These are phyloP conservation scores for Xylaria sp. DNA, from an alignment of 2,329 filamentous ascomycete species.

Conservation along the genomic window DNA sequence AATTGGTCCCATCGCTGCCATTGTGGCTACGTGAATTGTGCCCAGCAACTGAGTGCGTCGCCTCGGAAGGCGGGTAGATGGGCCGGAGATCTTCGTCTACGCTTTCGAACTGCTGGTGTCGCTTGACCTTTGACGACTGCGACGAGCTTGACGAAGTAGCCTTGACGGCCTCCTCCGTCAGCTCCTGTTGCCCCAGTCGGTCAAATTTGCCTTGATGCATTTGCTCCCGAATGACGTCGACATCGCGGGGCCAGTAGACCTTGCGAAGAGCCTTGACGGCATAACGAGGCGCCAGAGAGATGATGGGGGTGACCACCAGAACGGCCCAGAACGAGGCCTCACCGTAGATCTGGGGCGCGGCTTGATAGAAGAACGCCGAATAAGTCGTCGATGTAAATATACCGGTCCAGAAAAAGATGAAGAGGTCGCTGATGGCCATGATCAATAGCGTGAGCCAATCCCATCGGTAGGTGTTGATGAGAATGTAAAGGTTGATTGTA, in stretches of 20 bases:
- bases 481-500: constrained; percentile 89
- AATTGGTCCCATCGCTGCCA: constrained; percentile 92
- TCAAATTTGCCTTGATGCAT: constrained; percentile 81
- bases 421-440: constrained; percentile 76
- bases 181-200: constrained; percentile 54
- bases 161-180: constrained; percentile 42
- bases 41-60: constrained; percentile 66
- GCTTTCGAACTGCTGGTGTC: constrained; percentile 62
- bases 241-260: constrained; percentile 88
- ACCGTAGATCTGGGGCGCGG: constrained; percentile 77
- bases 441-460: constrained; percentile 93
- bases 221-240: constrained; percentile 96
- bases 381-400: constrained; percentile 66
- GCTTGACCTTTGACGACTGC: constrained; percentile 56
- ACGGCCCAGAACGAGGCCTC: constrained; percentile 86
- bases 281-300: constrained; percentile 87
- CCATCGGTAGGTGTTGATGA: constrained; percentile 97
- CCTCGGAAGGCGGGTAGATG: constrained; percentile 90
- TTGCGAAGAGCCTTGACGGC: constrained; percentile 87
- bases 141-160: constrained; percentile 41
- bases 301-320: constrained; percentile 74
- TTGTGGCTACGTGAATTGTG: constrained; percentile 85
- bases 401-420: constrained; percentile 96
- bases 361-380: constrained; percentile 68
- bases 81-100: constrained; percentile 87